A percentile compares a stretch with the other conserved stretches of the same genome.
Evolutionary conservation across 257 asterid genomes (phyloP).

Genomic region (Solanum rostratum): DNA sequence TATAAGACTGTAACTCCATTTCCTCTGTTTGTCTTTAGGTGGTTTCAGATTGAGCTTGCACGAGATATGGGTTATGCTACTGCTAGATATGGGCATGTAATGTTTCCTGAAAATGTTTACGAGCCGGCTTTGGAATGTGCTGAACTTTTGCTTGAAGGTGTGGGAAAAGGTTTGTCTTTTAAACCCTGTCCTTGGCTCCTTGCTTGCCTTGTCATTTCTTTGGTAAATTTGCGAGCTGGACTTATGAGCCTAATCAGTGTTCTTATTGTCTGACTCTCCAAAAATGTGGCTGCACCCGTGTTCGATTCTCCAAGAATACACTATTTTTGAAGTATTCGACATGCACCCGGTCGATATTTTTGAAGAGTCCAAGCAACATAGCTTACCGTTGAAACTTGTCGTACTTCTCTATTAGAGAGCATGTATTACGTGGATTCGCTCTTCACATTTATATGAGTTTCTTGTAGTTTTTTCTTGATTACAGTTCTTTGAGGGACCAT

Average conservation of each 20-base stretch:
- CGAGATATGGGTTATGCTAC: constrained; percentile 88
- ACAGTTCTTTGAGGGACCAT: background rate
- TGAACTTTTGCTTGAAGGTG: constrained; percentile 82
- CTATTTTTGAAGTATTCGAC: too few species aligned
- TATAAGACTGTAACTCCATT: constrained; percentile 26
- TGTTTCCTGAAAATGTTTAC: constrained; percentile 98
- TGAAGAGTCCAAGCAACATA: too few species aligned
- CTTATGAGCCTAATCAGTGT: background rate
- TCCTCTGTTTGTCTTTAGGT: constrained; percentile 47
- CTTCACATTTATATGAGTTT: background rate
- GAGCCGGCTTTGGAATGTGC: constrained; percentile 91
- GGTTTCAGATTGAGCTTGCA: constrained; percentile 97
- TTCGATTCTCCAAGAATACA: too few species aligned
- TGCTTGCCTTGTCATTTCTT: background rate
- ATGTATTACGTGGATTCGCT: background rate
- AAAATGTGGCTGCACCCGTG: too few species aligned
- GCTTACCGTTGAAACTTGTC: background rate
- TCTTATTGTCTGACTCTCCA: background rate
- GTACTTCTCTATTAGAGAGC: background rate
- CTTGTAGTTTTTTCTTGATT: background rate
- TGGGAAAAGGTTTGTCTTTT: constrained; percentile 65
- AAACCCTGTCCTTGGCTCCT: background rate
- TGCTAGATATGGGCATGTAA: constrained; percentile 96
- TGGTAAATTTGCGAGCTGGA: background rate
- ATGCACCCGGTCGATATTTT: too few species aligned